A percentile compares a stretch with the other conserved stretches of the same genome.
These are phyloP conservation scores for Phycomyces blakesleeanus DNA, from an alignment of 192 early-diverging fungal genomes.

Conservation along the genomic window DNA sequence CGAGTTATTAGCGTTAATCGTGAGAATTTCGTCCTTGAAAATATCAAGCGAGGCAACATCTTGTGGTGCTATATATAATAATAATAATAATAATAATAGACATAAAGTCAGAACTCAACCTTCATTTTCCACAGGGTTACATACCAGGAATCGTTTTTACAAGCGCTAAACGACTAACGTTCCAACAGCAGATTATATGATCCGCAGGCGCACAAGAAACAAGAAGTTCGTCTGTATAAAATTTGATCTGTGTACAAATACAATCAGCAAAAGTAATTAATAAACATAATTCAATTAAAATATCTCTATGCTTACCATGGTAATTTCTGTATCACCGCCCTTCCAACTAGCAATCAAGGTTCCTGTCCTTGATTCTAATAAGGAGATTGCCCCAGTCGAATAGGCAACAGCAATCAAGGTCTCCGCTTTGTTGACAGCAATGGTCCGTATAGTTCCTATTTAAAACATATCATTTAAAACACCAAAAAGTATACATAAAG, in stretches of 20 bases:
- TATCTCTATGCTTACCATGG: constrained; percentile 37
- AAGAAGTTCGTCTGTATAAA: constrained; percentile 50
- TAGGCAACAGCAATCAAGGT: constrained; percentile 53
- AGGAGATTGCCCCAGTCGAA: constrained; percentile 47
- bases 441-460: constrained; percentile 33
- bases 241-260: constrained; percentile 48
- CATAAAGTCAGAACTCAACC: no score
- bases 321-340: constrained; percentile 54
- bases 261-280: not conserved
- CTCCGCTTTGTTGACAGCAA: constrained; percentile 44
- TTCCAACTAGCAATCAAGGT: constrained; percentile 52
- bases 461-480: not conserved
- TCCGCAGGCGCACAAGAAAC: constrained; percentile 53
- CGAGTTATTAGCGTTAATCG: constrained; percentile 54
- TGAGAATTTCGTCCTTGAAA: constrained; percentile 59
- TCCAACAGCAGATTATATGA: constrained; percentile 56
- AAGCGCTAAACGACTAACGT: constrained; percentile 41
- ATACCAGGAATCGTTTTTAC: constrained; percentile 53
- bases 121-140: not conserved
- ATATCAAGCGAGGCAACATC: constrained; percentile 55
- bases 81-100: not conserved
- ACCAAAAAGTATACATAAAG: not conserved
- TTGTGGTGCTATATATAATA: constrained; percentile 8
- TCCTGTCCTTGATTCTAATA: constrained; percentile 53
- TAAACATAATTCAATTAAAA: not conserved